Evolutionary conservation across 192 early-diverging fungal species (phyloP).

Genomic region (Rhizoclosmatium globosum): DNA sequence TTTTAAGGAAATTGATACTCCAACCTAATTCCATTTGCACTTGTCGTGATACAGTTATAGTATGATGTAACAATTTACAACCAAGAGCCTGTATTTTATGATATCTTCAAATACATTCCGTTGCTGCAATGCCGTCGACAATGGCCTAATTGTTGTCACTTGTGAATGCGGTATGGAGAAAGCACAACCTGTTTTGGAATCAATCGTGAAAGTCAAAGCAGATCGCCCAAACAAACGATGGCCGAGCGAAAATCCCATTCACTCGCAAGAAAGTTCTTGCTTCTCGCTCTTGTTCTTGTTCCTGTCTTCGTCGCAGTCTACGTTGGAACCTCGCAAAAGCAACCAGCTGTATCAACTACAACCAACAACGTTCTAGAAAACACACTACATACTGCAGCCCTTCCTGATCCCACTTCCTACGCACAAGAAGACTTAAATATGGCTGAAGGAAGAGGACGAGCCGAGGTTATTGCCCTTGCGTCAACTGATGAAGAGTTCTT

Average conservation of each 20-base stretch:
- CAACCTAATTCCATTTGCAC: too few relatives aligned
- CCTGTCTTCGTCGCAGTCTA: neutral
- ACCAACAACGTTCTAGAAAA: too few relatives aligned
- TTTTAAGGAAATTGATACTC: too few relatives aligned
- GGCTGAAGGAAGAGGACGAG: neutral
- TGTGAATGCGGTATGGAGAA: too few relatives aligned
- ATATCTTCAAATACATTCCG: too few relatives aligned
- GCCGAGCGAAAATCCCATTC: neutral
- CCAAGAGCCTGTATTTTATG: too few relatives aligned
- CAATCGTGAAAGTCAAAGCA: too few relatives aligned
- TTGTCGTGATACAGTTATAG: too few relatives aligned
- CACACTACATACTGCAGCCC: neutral
- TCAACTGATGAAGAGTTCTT: constrained; percentile 56
- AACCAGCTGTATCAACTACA: neutral
- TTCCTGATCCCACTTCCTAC: neutral
- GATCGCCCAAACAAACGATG: neutral
- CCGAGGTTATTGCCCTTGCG: constrained; percentile 12
- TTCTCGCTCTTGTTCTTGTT: neutral
- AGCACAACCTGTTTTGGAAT: too few relatives aligned
- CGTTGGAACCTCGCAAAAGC: neutral
- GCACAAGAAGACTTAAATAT: neutral
- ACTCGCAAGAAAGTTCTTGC: neutral
- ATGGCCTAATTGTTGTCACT: too few relatives aligned
- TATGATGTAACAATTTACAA: too few relatives aligned
- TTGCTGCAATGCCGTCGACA: too few relatives aligned